These are phyloP conservation scores for Boletus subcaerulescens DNA, from an alignment of 768 basidiomycete genomes.

Conservation along the genomic window DNA sequence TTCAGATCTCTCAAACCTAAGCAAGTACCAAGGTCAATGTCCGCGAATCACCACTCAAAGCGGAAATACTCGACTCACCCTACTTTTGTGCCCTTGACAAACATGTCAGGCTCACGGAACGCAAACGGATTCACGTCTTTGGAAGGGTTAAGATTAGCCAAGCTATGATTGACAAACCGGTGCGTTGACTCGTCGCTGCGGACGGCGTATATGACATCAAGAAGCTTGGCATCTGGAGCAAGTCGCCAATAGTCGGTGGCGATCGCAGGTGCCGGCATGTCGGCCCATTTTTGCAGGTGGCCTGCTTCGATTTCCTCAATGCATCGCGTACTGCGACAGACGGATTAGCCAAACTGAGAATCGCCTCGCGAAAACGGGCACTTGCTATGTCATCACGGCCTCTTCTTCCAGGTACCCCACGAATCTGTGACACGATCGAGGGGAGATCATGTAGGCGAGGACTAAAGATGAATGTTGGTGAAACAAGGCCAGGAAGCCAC, in stretches of 20 bases:
- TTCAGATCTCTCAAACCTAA: slow-evolving; percentile 66
- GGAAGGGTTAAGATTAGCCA: slow-evolving; percentile 76
- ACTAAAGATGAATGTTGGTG: slow-evolving; percentile 41
- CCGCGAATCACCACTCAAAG: slow-evolving; percentile 2
- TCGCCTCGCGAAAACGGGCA: slow-evolving; percentile 18
- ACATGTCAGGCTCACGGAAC: slow-evolving; percentile 84
- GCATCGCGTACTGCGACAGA: slow-evolving; percentile 55
- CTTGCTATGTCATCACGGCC: slow-evolving; percentile 88
- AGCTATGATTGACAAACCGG: slow-evolving; percentile 92
- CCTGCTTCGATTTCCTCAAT: slow-evolving; percentile 83
- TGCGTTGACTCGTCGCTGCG: slow-evolving; percentile 93
- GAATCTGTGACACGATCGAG: slow-evolving; percentile 81
- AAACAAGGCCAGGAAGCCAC: slow-evolving; percentile 11
- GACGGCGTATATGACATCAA: slow-evolving; percentile 90
- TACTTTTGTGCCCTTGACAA: slow-evolving; percentile 69
- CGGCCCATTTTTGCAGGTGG: slow-evolving; percentile 75
- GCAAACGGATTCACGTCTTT: slow-evolving; percentile 91
- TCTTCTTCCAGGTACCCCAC: slow-evolving; percentile 94
- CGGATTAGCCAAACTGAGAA: slow-evolving; percentile 16
- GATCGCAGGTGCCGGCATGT: slow-evolving; percentile 77
- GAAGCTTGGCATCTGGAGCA: slow-evolving; percentile 62
- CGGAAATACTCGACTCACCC: slow-evolving; percentile 48
- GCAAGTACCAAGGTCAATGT: slow-evolving; percentile 13
- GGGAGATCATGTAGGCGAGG: slow-evolving; percentile 74
- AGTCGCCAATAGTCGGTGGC: slow-evolving; percentile 96